These are phyloP conservation scores for Naematelia aurantialba DNA, from an alignment of 768 basidiomycete genomes.

Conservation along the genomic window DNA sequence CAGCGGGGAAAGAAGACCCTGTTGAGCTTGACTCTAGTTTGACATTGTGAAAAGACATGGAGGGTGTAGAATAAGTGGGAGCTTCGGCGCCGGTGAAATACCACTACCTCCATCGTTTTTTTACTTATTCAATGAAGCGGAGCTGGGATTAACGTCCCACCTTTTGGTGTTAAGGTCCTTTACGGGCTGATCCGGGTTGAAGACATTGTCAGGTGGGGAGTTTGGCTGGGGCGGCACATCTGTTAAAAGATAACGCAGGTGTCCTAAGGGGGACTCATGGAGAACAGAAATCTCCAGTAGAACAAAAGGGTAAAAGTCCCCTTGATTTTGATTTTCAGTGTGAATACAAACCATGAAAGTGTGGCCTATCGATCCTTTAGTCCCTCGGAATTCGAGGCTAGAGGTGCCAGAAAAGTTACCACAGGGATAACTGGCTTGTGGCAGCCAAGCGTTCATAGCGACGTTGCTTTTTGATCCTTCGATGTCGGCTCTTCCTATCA, in stretches of 20 bases:
- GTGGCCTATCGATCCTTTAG: conserved; percentile 80
- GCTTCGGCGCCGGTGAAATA: conserved; percentile 73
- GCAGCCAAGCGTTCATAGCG: conserved; percentile 79
- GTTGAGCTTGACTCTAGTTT: conserved; percentile 83
- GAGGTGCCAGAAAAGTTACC: conserved; percentile 77
- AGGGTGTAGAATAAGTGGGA: conserved; percentile 78
- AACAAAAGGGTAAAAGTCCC: conserved; percentile 76
- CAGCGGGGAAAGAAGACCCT: conserved; percentile 72
- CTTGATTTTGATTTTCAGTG: conserved; percentile 79
- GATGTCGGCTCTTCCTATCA: conserved; percentile 78
- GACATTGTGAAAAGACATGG: conserved; percentile 79
- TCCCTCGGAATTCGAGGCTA: conserved; percentile 73
- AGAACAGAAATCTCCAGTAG: conserved; percentile 76
- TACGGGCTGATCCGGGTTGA: conserved; percentile 65
- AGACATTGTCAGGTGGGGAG: conserved; percentile 77
- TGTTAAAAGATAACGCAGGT: conserved; percentile 76
- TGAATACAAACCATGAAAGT: conserved; percentile 78
- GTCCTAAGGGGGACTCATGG: conserved; percentile 74
- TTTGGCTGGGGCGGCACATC: conserved; percentile 78
- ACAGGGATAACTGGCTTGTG: conserved; percentile 77
- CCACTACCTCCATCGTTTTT: conserved; percentile 76
- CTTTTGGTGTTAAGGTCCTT: conserved; percentile 68
- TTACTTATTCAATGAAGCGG: conserved; percentile 74
- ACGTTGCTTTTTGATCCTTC: conserved; percentile 79
- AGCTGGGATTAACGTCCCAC: conserved; percentile 68